A percentile compares a stretch with the other conserved stretches of the same genome.
phyloP scores from a whole-genome alignment of 345 rosid species.

The Populus tremula region DNA sequence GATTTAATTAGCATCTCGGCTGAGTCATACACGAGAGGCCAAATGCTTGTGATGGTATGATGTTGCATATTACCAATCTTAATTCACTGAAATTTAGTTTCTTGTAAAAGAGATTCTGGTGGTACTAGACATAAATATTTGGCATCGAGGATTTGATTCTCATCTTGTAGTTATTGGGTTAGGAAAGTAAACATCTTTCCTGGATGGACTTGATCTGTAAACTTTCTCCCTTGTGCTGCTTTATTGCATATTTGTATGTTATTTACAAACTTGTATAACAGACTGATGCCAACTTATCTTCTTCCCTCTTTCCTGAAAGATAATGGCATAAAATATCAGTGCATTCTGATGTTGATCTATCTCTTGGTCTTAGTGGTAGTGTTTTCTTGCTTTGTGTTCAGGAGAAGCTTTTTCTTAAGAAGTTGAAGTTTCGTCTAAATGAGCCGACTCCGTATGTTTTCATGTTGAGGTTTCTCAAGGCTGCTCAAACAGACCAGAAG shows the following conservation, averaged over 20 bases:
- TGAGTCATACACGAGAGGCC: slow-evolving; percentile 72
- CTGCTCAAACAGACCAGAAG: slow-evolving; percentile 76
- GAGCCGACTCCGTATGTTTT: slow-evolving; percentile 85
- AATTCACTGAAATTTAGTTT: background rate
- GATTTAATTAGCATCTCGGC: slow-evolving; percentile 87
- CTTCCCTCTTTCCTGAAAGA: background rate
- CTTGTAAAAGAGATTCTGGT: background rate
- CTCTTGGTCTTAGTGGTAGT: background rate
- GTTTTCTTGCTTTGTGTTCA: slow-evolving; percentile 34
- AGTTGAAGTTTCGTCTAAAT: slow-evolving; percentile 80
- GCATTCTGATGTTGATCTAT: background rate
- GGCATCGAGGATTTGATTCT: background rate
- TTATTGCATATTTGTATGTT: background rate
- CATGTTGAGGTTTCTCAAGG: slow-evolving; percentile 91
- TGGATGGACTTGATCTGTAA: background rate
- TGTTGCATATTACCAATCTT: slow-evolving; percentile 1
- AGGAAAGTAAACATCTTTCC: background rate
- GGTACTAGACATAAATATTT: no score
- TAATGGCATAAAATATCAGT: background rate
- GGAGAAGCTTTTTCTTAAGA: slow-evolving; percentile 77
- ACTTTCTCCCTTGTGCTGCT: background rate
- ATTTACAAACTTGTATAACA: background rate
- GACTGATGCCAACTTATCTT: background rate
- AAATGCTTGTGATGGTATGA: slow-evolving; percentile 70
- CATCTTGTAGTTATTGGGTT: background rate